These are phyloP conservation scores for Xylaria sp. DNA, from an alignment of 2,329 filamentous ascomycete genomes.

Conservation along the genomic window DNA sequence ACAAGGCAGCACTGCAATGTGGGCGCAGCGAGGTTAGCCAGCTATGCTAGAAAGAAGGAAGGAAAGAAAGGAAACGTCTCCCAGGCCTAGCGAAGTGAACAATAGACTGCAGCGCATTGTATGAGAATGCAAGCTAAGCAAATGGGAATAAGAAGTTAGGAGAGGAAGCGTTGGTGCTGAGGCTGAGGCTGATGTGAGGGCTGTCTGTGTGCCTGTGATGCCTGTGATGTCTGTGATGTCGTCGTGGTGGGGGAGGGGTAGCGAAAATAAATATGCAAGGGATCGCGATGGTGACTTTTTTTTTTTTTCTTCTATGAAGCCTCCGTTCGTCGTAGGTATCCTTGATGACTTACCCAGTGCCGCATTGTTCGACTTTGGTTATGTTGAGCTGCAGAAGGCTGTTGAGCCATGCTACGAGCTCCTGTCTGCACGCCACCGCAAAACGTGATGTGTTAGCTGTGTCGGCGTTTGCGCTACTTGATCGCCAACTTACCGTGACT, in stretches of 20 bases:
- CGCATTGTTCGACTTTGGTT: conserved; percentile 98
- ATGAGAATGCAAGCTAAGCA: not conserved
- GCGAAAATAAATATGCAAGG: conserved; percentile 30
- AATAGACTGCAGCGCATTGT: not conserved
- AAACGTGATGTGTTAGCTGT: conserved; percentile 16
- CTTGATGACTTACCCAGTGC: conserved; percentile 79
- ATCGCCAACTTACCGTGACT: conserved; percentile 38
- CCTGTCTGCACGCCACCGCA: conserved; percentile 73
- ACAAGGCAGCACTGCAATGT: conserved; percentile 81
- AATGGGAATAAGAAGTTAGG: not conserved
- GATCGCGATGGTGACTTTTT: conserved; percentile 43
- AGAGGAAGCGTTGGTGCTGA: not conserved
- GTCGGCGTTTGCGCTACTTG: conserved; percentile 4
- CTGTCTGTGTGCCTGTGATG: conserved; percentile 11
- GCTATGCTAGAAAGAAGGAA: not conserved
- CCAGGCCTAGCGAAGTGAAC: not conserved
- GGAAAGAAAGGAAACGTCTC: not conserved
- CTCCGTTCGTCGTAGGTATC: not conserved
- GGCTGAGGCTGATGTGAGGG: not conserved
- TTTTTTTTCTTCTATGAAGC: conserved; percentile 1
- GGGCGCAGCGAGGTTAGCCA: conserved; percentile 41
- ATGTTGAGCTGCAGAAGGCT: conserved; percentile 97
- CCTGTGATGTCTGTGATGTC: conserved; percentile 21
- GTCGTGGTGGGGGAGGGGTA: conserved; percentile 51
- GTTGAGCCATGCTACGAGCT: conserved; percentile 96